A percentile compares a stretch with the other conserved stretches of the same genome.
These are phyloP conservation scores for Myriangium duriaei DNA, from an alignment of 2,329 filamentous ascomycete genomes.

Conservation along the genomic window DNA sequence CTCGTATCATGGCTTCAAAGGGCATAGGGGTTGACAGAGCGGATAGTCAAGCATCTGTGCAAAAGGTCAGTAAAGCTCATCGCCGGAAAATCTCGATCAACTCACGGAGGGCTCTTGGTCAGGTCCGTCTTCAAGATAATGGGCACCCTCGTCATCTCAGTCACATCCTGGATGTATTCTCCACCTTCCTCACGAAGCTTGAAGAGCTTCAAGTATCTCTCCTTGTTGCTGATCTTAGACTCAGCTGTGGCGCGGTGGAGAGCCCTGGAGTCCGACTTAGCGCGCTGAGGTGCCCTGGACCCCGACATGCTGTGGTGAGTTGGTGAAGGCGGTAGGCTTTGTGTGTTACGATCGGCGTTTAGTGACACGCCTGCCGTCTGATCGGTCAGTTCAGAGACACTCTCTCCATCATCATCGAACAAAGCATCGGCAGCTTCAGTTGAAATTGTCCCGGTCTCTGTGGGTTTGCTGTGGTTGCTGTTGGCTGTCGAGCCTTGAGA, in stretches of 20 bases:
- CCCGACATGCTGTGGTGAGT: slow-evolving; percentile 57
- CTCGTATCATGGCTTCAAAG: slow-evolving; percentile 27
- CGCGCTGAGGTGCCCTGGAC: slow-evolving; percentile 65
- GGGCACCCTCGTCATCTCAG: slow-evolving; percentile 94
- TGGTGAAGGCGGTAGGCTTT: slow-evolving; percentile 89
- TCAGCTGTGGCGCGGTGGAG: slow-evolving; percentile 59
- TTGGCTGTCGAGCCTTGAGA: slow-evolving; percentile 75
- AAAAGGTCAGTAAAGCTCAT: slow-evolving; percentile 26
- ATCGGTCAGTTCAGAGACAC: slow-evolving; percentile 78
- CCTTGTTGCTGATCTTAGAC: slow-evolving; percentile 75
- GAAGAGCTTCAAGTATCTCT: slow-evolving; percentile 90
- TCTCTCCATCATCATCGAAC: slow-evolving; percentile 86
- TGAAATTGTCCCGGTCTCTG: slow-evolving; percentile 86
- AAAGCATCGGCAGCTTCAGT: slow-evolving; percentile 89
- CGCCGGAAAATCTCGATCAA: slow-evolving; percentile 23
- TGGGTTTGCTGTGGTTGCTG: slow-evolving; percentile 83
- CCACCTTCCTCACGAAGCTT: slow-evolving; percentile 81
- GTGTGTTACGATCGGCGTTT: slow-evolving; percentile 68
- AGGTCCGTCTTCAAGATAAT: slow-evolving; percentile 97
- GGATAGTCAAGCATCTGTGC: slow-evolving; percentile 68
- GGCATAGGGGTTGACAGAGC: slow-evolving; percentile 69
- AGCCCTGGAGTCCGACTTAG: slow-evolving; percentile 88
- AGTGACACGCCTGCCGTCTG: slow-evolving; percentile 77
- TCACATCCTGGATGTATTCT: slow-evolving; percentile 95
- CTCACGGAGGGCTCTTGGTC: slow-evolving; percentile 98